Evolutionary conservation across 2,329 filamentous ascomycete species (phyloP), one percentile per base, ranked within the genome.

Genomic region (Trichoderma sp.): DNA sequence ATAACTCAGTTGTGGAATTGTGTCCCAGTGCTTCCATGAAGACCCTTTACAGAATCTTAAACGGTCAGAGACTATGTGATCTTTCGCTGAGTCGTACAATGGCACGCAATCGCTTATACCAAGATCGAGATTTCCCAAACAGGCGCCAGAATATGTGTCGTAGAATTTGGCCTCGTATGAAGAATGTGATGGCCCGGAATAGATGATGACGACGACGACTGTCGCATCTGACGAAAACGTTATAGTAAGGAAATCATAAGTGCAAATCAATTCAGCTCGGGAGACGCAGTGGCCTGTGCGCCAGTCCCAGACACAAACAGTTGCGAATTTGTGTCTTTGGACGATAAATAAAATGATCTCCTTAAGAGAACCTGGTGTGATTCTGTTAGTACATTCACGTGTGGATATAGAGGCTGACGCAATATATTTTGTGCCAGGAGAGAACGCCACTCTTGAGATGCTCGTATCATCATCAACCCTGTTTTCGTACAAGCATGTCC

Each of bases 111-210:
- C 47, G 2, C 37, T 43, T 2, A 2, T 0, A 4, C 14, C 35
- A n/a, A n/a, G n/a, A n/a, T n/a, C n/a, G n/a, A n/a, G 29, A 43
- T 3, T n/a, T 27, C 35, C 10, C 7, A 60, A 13, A 4, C 1
- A 24, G 27, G 37, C 6, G 47, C 24, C 37, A 13, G 24, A 21
- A 16, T 27, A 29, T 8, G 33, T n/a, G 8, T 24, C 27, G 10
- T 19, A 61, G 19, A 47, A 21, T 16, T 49, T 10, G 14, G 16
- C 27, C 5, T 49, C 14, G 14, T 40, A 40, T 16, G 13, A 16
- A 37, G 1, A 2, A 13, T 1, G 13, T 2, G 6, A n/a, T 16
- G 37, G 14, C n/a, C n/a, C n/a, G n/a, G n/a, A n/a, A n/a, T n/a
- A n/a, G n/a, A n/a, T n/a, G 24, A 53, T 29, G 11, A 29, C 13